A percentile compares a stretch with the other conserved stretches of the same genome.
Conservation (phyloP, 1,139 yeast genomes). For the Blastobotrys aristatus region DNA sequence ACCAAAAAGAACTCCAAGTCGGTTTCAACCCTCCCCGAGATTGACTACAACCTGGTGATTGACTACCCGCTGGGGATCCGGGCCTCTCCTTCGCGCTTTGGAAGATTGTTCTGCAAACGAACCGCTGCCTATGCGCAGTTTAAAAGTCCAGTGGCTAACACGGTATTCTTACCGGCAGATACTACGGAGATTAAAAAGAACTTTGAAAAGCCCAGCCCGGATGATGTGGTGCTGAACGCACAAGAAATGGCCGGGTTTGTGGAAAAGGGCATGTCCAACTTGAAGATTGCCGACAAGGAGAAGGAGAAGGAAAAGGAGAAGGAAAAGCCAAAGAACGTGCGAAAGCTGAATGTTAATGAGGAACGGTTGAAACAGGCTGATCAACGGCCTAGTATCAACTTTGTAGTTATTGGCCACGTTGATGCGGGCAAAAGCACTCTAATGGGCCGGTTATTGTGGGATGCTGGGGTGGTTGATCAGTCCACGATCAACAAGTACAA, state of each 20-base stretch:
- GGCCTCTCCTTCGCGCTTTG: slow-evolving; percentile 14
- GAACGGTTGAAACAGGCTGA: slow-evolving; percentile 17
- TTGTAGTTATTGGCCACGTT: slow-evolving; percentile 68
- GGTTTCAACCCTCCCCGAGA: slow-evolving; percentile 4
- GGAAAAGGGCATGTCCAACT: slow-evolving; percentile 11
- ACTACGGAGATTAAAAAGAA: slow-evolving; percentile 42
- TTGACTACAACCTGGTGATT: slow-evolving; percentile 6
- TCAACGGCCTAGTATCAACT: slow-evolving; percentile 22
- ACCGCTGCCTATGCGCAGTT: background rate
- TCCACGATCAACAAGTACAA: slow-evolving; percentile 70
- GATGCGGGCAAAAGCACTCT: slow-evolving; percentile 97
- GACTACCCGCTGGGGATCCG: slow-evolving; percentile 3
- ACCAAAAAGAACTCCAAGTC: background rate
- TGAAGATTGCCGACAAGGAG: slow-evolving; percentile 4
- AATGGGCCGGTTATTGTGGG: slow-evolving; percentile 83
- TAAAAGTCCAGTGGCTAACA: slow-evolving; percentile 34
- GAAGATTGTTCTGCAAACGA: slow-evolving; percentile 10
- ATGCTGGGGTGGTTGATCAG: slow-evolving; percentile 74
- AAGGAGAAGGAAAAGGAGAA: background rate
- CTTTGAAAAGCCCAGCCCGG: slow-evolving; percentile 76
- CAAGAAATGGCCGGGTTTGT: slow-evolving; percentile 38
- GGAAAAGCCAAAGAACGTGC: slow-evolving; percentile 2
- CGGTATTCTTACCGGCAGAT: slow-evolving; percentile 33
- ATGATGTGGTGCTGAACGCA: slow-evolving; percentile 61
- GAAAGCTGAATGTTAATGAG: slow-evolving; percentile 19